Base-by-base conservation (phyloP, 2,329 filamentous ascomycete genomes). In the Pseudopithomyces maydicus region DNA sequence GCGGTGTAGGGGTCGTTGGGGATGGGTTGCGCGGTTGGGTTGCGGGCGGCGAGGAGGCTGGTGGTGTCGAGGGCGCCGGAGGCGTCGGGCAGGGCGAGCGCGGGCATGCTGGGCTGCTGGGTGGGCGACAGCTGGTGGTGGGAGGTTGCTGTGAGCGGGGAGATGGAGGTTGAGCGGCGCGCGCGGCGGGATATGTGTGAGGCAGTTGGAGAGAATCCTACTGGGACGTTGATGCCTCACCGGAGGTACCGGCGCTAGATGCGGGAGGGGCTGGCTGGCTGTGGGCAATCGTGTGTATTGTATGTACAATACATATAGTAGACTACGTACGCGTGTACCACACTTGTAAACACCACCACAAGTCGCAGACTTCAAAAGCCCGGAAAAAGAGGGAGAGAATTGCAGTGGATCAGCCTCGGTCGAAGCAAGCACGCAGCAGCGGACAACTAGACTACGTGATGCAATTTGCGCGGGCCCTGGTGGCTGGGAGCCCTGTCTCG, bases 391-490 rank as follows among this genome's bases (percentile, higher is more conserved):
- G 42, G 14, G 58, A 54, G 58, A 61, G 49, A 44, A 63, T 56
- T 63, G 53, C 55, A 53, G 26, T 38, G 14, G 58, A n/a, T 19
- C 51, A 48, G 50, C 45, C 52, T 57, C 54, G 47, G 51, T 63
- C 41, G 42, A 61, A 52, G 22, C n/a, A 39, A 36, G 1, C 32
- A 44, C 20, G 35, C 35, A 19, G 38, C 29, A 32, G 36, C 41
- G 56, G 55, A 65, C 62, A 59, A 62, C 56, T 53, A 43, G 61
- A 62, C 56, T 53, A 43, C 64, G 67, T 72, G 68, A 72, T 72
- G 69, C 68, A 69, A 72, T 69, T 43, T 57, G 58, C 46, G 48
- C 42, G 49, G 46, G 42, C 22, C 51, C 39, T 57, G 61, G 68
- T 66, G 69, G 69, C 66, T 72, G 69, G 68, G 66, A 55, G 53